These are phyloP conservation scores for Dactylorhiza incarnata DNA, from an alignment of 106 monocot species.

Conservation along the genomic window DNA sequence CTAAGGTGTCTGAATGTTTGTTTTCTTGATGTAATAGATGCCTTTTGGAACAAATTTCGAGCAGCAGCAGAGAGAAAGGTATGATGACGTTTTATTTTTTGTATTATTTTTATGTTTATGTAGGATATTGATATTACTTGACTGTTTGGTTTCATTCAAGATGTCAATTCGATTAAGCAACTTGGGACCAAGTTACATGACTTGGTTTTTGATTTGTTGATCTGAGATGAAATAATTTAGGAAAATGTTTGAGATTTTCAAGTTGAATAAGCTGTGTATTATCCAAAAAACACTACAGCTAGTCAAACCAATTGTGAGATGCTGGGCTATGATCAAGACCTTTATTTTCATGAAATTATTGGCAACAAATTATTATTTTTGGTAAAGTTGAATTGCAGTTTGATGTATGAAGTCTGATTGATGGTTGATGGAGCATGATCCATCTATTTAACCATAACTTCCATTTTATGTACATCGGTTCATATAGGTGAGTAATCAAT, in stretches of 20 bases:
- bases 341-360: neutral
- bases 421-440: neutral
- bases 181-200: neutral
- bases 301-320: neutral
- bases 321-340: neutral
- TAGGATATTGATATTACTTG: neutral
- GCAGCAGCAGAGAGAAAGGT: conserved; percentile 8
- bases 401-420: neutral
- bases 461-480: neutral
- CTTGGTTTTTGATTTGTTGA: neutral
- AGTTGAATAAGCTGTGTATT: neutral
- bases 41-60: conserved; percentile 4
- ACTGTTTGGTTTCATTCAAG: neutral
- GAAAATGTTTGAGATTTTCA: neutral
- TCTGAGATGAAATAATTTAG: neutral
- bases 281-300: neutral
- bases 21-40: neutral
- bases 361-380: neutral
- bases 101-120: neutral
- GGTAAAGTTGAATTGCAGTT: neutral
- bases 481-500: neutral
- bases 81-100: neutral
- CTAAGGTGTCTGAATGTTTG: neutral
- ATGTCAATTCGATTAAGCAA: neutral
- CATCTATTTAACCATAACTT: neutral